A percentile compares a stretch with the other conserved stretches of the same genome.
Evolutionary conservation across 1,284 basidiomycete genomes (phyloP).

Genomic region (Coniferiporia weirii): DNA sequence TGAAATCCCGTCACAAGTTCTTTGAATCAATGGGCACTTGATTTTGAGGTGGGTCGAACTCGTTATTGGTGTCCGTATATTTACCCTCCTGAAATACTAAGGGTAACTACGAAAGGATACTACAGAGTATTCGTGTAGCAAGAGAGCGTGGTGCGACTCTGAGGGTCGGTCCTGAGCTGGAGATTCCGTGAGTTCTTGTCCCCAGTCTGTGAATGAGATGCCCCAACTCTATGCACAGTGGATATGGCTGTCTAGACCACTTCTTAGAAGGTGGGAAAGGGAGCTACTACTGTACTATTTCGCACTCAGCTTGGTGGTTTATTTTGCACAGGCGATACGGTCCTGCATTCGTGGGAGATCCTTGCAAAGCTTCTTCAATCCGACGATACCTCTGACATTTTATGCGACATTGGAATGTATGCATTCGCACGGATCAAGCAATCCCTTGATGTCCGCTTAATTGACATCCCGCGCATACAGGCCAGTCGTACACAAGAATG

Average conservation of each 20-base stretch:
- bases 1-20: constrained; percentile 50
- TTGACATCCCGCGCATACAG: constrained; percentile 35
- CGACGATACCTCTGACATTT: constrained; percentile 70
- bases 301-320: background rate
- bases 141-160: constrained; percentile 87
- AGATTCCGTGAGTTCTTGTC: constrained; percentile 73
- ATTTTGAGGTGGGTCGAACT: constrained; percentile 66
- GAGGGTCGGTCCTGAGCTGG: constrained; percentile 97
- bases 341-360: constrained; percentile 95
- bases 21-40: constrained; percentile 94
- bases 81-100: constrained; percentile 27
- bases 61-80: background rate
- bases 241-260: constrained; percentile 94
- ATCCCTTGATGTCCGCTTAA: background rate
- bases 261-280: constrained; percentile 69
- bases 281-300: background rate
- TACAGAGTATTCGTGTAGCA: constrained; percentile 84
- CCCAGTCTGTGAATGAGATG: background rate
- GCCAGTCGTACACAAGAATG: constrained; percentile 96
- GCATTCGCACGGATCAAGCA: constrained; percentile 24
- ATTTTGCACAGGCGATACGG: constrained; percentile 70
- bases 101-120: constrained; percentile 90
- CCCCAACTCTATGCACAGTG: constrained; percentile 40
- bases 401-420: constrained; percentile 94
- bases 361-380: constrained; percentile 81